A percentile compares a stretch with the other conserved stretches of the same genome.
Conservation (phyloP, 2,329 filamentous ascomycete genomes). For the Colletotrichum cordylinicola region DNA sequence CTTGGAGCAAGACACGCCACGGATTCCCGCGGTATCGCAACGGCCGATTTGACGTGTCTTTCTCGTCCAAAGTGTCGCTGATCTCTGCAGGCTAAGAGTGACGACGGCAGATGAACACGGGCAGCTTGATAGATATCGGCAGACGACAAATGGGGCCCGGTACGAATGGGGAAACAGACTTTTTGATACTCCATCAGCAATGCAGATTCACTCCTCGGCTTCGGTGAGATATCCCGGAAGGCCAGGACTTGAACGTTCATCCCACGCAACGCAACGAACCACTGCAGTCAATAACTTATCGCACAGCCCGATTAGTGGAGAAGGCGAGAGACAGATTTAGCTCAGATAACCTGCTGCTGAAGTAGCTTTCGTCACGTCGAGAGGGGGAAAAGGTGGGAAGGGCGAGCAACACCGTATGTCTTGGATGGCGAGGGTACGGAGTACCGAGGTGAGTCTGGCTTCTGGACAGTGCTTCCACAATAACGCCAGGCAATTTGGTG, state of each 20-base stretch:
- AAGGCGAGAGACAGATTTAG: conserved; percentile 3
- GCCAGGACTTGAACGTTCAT: background rate
- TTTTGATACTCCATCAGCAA: background rate
- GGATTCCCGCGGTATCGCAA: background rate
- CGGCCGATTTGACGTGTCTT: background rate
- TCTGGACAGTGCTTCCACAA: background rate
- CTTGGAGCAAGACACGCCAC: background rate
- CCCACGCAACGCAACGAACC: conserved; percentile 15
- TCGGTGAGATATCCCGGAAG: background rate
- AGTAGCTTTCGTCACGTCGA: background rate
- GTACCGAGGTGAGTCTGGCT: background rate
- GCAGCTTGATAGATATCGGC: background rate
- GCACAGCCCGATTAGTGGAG: conserved; percentile 17
- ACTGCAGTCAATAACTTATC: conserved; percentile 8
- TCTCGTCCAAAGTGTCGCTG: background rate
- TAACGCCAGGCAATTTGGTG: background rate
- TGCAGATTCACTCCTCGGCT: background rate
- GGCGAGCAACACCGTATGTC: conserved; percentile 13
- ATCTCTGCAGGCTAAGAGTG: background rate
- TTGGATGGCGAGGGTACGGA: background rate
- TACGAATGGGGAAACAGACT: conserved; percentile 2
- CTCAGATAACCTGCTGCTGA: conserved; percentile 3
- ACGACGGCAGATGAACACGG: background rate
- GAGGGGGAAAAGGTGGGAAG: conserved; percentile 1
- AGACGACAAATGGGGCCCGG: background rate